These are phyloP conservation scores for Glycyrrhiza uralensis DNA, from an alignment of 306 rosid species.

Conservation along the genomic window DNA sequence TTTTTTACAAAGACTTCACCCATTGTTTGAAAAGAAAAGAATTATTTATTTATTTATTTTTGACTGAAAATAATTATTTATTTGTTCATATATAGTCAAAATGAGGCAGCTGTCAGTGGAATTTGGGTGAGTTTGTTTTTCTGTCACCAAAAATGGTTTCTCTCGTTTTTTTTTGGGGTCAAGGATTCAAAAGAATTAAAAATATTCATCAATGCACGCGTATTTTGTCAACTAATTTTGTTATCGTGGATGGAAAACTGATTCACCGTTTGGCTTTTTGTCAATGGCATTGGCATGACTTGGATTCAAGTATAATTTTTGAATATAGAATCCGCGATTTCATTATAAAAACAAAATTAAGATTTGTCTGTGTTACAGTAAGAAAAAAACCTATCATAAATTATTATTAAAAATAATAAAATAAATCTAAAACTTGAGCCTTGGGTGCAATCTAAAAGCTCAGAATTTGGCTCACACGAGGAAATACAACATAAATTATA, in stretches of 20 bases:
- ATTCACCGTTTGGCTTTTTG: neutral
- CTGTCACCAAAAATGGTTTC: neutral
- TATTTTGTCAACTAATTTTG: neutral
- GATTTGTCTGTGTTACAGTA: too few relatives aligned
- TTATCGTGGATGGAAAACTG: neutral
- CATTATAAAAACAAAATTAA: too few relatives aligned
- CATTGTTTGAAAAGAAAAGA: too few relatives aligned
- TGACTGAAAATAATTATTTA: too few relatives aligned
- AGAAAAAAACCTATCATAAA: too few relatives aligned
- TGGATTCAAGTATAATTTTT: too few relatives aligned
- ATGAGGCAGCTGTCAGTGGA: slow-evolving; percentile 16
- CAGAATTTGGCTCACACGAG: neutral
- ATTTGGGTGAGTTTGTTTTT: neutral
- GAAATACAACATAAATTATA: neutral
- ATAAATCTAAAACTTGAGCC: neutral
- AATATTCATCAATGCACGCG: neutral
- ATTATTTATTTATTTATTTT: too few relatives aligned
- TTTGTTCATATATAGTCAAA: too few relatives aligned
- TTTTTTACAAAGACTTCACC: too few relatives aligned
- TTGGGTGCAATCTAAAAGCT: neutral
- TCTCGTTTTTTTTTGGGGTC: neutral
- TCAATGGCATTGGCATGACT: too few relatives aligned
- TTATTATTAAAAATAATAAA: neutral
- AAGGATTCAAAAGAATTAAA: too few relatives aligned
- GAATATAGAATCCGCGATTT: too few relatives aligned